Conservation (phyloP, 2,329 filamentous ascomycete genomes). For the Aspergillus sp. region DNA sequence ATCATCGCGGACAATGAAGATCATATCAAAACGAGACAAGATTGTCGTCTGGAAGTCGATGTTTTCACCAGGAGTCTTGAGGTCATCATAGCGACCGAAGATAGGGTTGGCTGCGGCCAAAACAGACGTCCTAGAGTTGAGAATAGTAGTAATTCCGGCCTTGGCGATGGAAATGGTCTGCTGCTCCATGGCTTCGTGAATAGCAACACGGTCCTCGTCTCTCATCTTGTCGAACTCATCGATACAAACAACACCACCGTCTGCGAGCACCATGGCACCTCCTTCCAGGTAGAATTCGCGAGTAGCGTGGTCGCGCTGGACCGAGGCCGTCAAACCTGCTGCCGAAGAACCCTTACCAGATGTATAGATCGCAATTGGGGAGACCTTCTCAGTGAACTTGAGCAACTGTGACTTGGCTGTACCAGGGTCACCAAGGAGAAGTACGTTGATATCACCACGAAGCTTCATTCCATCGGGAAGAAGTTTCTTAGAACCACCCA, state of each 20-base stretch:
- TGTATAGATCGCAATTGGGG: constrained; percentile 96
- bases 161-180: constrained; percentile 99
- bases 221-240: constrained; percentile 99
- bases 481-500: constrained; percentile 97
- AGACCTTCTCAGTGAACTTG: constrained; percentile 95
- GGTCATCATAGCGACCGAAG: constrained; percentile 95
- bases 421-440: constrained; percentile 94
- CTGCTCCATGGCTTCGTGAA: constrained; percentile 99
- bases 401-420: constrained; percentile 96
- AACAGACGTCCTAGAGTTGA: constrained; percentile 93
- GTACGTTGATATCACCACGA: constrained; percentile 95
- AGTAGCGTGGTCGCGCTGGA: constrained; percentile 87
- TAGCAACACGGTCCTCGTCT: constrained; percentile 94
- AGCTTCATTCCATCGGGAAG: constrained; percentile 96
- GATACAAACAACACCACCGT: constrained; percentile 96
- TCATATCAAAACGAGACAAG: constrained; percentile 98
- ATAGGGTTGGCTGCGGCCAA: constrained; percentile 95
- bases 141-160: constrained; percentile 95
- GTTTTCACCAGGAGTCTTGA: constrained; percentile 96
- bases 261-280: constrained; percentile 96
- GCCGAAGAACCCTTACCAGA: constrained; percentile 98
- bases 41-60: constrained; percentile 99
- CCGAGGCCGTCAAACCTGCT: constrained; percentile 93
- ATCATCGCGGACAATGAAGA: constrained; percentile 96
- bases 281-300: constrained; percentile 98